Percentiles rank a stretch among this genome's conserved stretches.
phyloP scores from a whole-genome alignment of 768 basidiomycete genomes.

The Phanerochaete carnosa region DNA sequence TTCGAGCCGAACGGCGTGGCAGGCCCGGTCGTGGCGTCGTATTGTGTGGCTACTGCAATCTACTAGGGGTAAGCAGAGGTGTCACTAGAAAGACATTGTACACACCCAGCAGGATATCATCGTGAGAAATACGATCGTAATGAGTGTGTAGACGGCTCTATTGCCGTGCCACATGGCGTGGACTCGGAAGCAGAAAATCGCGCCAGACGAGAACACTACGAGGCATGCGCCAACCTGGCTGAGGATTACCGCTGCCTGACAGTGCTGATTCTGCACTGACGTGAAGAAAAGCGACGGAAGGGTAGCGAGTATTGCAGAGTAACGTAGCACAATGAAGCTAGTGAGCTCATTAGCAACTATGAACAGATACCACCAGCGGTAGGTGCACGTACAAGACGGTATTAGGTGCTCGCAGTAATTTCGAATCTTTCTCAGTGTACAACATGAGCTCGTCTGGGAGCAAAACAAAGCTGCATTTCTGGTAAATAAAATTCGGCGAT shows the following conservation, averaged over 20 bases:
- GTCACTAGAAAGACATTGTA: neutral
- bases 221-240: conserved; percentile 29
- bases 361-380: neutral
- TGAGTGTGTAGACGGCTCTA: conserved; percentile 22
- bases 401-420: neutral
- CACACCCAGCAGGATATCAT: neutral
- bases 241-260: conserved; percentile 27
- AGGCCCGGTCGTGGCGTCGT: conserved; percentile 23
- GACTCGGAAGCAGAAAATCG: conserved; percentile 32
- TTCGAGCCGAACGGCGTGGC: conserved; percentile 31
- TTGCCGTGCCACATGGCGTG: conserved; percentile 31
- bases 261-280: conserved; percentile 21
- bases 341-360: neutral
- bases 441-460: neutral
- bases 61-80: conserved; percentile 1
- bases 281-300: conserved; percentile 10
- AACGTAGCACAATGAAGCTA: conserved; percentile 11
- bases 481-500: neutral
- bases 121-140: conserved; percentile 8
- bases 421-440: neutral
- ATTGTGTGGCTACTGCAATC: conserved; percentile 32
- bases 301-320: conserved; percentile 5
- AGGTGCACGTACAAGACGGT: neutral
- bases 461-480: neutral
- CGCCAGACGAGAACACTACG: conserved; percentile 29